Conservation (phyloP, 208 protist genomes). For the Angomonas deanei region DNA sequence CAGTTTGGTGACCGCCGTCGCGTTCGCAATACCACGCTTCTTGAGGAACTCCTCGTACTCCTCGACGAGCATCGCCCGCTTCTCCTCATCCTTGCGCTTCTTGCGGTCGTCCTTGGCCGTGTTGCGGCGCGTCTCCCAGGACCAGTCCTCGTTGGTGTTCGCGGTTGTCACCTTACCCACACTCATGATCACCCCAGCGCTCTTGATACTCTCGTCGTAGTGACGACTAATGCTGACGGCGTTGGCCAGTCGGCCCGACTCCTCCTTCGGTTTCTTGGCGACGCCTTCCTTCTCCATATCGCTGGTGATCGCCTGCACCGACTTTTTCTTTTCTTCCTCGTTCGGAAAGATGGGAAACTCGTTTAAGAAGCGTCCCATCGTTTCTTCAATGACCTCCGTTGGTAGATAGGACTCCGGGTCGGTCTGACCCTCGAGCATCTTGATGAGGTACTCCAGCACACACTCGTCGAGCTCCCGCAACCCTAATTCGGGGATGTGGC, state of each 20-base stretch:
- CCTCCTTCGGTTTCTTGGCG: conserved; percentile 64
- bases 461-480: conserved; percentile 69
- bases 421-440: conserved; percentile 85
- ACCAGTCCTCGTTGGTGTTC: conserved; percentile 89
- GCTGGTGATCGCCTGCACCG: conserved; percentile 34
- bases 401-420: conserved; percentile 72
- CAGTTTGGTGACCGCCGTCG: conserved; percentile 74
- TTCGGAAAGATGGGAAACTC: conserved; percentile 66
- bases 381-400: conserved; percentile 66
- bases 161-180: conserved; percentile 73
- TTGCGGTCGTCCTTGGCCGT: conserved; percentile 83
- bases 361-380: conserved; percentile 65
- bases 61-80: conserved; percentile 81
- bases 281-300: conserved; percentile 58
- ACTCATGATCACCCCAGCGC: conserved; percentile 74
- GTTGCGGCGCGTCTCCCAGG: conserved; percentile 86
- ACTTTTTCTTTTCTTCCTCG: conserved; percentile 23
- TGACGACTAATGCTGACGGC: conserved; percentile 83
- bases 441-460: conserved; percentile 77
- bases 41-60: conserved; percentile 88
- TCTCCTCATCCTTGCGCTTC: conserved; percentile 87
- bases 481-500: conserved; percentile 57
- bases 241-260: conserved; percentile 59
- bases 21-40: conserved; percentile 74
- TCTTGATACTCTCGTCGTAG: conserved; percentile 85